Percentiles rank a stretch among this genome's conserved stretches.
Conservation (phyloP, 1,284 basidiomycete species). For the Cryptococcus sp. region DNA sequence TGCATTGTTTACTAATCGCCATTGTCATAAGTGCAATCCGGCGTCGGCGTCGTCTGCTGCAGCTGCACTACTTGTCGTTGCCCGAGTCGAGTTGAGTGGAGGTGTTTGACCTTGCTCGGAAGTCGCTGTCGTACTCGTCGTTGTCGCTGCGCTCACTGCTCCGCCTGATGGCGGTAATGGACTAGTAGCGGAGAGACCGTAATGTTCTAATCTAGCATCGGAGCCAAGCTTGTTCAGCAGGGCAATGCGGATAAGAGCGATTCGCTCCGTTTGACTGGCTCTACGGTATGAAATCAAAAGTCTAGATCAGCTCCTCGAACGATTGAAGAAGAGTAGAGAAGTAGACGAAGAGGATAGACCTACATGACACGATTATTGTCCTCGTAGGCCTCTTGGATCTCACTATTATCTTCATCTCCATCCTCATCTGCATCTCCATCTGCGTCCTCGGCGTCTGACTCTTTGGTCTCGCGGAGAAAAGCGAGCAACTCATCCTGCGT, state of each 20-base stretch:
- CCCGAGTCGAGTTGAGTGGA: too few relatives aligned
- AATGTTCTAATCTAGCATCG: slow-evolving; percentile 37
- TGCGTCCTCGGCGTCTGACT: slow-evolving; percentile 49
- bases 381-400: slow-evolving; percentile 57
- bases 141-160: too few relatives aligned
- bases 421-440: slow-evolving; percentile 55
- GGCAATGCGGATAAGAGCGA: slow-evolving; percentile 37
- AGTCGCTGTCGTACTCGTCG: too few relatives aligned
- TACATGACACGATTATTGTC: slow-evolving; percentile 64
- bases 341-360: slow-evolving; percentile 25
- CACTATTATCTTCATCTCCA: slow-evolving; percentile 52
- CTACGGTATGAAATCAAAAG: slow-evolving; percentile 18
- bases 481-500: slow-evolving; percentile 66
- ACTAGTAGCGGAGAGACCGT: slow-evolving; percentile 27
- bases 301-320: slow-evolving; percentile 1
- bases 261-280: slow-evolving; percentile 40
- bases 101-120: too few relatives aligned
- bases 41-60: too few relatives aligned
- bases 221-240: slow-evolving; percentile 41
- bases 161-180: neutral
- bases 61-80: too few relatives aligned
- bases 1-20: too few relatives aligned
- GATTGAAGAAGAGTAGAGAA: neutral
- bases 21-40: too few relatives aligned
- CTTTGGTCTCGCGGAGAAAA: slow-evolving; percentile 43